These are phyloP conservation scores for Sporothrix mexicana DNA, from an alignment of 2,329 filamentous ascomycete species.

Conservation along the genomic window DNA sequence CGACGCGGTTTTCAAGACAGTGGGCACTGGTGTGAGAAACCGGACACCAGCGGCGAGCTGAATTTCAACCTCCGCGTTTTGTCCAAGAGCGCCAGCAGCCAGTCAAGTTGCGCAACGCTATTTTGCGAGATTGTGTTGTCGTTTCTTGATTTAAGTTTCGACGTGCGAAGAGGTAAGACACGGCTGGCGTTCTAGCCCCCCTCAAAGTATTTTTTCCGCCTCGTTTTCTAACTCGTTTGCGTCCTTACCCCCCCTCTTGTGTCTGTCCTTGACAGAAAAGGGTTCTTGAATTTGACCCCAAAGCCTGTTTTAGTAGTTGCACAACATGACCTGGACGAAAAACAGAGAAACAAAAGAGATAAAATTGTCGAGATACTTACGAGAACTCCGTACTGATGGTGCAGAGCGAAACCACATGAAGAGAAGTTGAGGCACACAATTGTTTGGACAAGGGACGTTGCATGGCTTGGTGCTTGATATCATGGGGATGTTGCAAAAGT, in stretches of 20 bases:
- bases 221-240: not conserved
- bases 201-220: not conserved
- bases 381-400: too few species aligned
- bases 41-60: conserved; percentile 13
- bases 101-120: not conserved
- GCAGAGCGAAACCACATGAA: not conserved
- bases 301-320: conserved; percentile 28
- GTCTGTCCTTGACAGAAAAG: not conserved
- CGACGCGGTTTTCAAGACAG: conserved; percentile 8
- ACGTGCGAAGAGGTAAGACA: not conserved
- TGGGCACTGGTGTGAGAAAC: not conserved
- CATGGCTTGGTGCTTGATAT: not conserved
- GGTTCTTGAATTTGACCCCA: not conserved
- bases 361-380: conserved; percentile 4
- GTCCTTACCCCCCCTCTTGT: conserved; percentile 1
- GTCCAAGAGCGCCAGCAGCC: not conserved
- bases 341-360: conserved; percentile 5
- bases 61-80: conserved; percentile 9
- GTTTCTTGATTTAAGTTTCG: conserved; percentile 10
- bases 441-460: not conserved
- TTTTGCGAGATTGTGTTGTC: conserved; percentile 4
- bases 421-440: not conserved
- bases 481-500: not conserved
- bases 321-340: conserved; percentile 18
- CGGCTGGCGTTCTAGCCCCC: conserved; percentile 7